Evolutionary conservation across 192 early-diverging fungal species (phyloP), one percentile per base, ranked within the genome.

Genomic region (Linnemannia hyalina): DNA sequence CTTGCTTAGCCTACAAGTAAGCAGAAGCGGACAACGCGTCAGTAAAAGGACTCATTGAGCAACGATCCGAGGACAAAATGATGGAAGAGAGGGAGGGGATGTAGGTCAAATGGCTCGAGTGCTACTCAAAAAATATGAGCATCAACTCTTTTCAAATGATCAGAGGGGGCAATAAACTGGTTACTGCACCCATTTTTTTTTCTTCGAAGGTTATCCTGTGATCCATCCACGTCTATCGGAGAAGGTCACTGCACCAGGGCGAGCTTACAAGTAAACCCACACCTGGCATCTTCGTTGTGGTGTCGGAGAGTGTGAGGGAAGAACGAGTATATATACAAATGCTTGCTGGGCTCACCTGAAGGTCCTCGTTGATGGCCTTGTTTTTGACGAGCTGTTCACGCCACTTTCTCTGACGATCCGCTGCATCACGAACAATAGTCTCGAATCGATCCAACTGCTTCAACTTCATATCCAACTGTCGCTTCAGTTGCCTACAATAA

Each of bases 21-120:
- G 55, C 26, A 57, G 6, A 26, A 57, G 29, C 11, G 29, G 29
- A 15, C 26, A 32, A 63, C 0, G 22, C 46, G 46, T 35, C 1
- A 20, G 23, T 26, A 42, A 74, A 40, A 10, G 11, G 6, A 65
- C 3, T 9, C 38, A 15, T 65, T 4, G 0, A 2, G 60, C 0
- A 32, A 32, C 13, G 26, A 35, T 35, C 29, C 13, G 11, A 73
- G n/a, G 42, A 26, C 8, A n/a, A n/a, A 42, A 74, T 20, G 20
- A 16, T 18, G 44, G 6, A 73, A n/a, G 29, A 69, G 36, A 11
- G 68, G 35, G 36, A 52, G 32, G 40, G 40, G 26, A 78, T 86
- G 72, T 86, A 55, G 84, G 79, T 86, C 79, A 80, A 80, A 78
- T 86, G 79, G 84, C 84, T 86, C 84, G 84, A 86, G 84, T 75